Percentiles rank a stretch among this genome's conserved stretches.
phyloP scores from a whole-genome alignment of 2,329 filamentous ascomycete genomes.

The Colletotrichum costaricense region DNA sequence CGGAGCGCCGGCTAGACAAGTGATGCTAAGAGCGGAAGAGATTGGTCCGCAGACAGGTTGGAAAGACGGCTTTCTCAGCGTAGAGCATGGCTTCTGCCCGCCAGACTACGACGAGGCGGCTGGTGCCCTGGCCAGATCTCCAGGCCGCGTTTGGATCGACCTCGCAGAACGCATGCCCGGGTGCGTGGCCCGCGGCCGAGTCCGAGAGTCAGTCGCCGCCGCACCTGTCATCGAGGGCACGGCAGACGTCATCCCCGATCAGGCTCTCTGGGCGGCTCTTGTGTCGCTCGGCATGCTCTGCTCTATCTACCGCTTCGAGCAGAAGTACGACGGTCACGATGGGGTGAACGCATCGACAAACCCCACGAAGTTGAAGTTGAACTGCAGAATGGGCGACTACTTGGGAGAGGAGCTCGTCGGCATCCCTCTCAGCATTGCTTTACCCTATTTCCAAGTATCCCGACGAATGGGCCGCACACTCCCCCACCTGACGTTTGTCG shows the following conservation, averaged over 20 bases:
- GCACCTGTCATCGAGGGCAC: conserved; percentile 61
- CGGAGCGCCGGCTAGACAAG: conserved; percentile 64
- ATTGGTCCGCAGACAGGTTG: conserved; percentile 62
- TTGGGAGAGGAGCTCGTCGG: conserved; percentile 61
- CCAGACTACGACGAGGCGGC: conserved; percentile 61
- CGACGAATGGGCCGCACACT: conserved; percentile 61
- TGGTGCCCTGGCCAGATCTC: conserved; percentile 57
- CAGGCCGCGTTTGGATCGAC: conserved; percentile 64
- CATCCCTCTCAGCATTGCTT: conserved; percentile 59
- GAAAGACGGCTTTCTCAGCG: conserved; percentile 63
- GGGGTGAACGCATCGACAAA: conserved; percentile 52
- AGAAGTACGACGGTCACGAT: conserved; percentile 62
- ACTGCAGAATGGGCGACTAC: conserved; percentile 59
- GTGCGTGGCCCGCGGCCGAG: conserved; percentile 59
- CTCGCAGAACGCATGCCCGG: conserved; percentile 65
- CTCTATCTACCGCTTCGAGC: conserved; percentile 64
- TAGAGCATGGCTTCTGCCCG: conserved; percentile 63
- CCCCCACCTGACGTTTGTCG: conserved; percentile 63
- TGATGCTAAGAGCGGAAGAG: conserved; percentile 63
- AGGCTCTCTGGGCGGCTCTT: conserved; percentile 63
- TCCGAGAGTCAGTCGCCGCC: conserved; percentile 59
- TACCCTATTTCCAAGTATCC: conserved; percentile 62
- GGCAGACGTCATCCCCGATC: conserved; percentile 60
- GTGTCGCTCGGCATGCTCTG: conserved; percentile 64
- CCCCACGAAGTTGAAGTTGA: conserved; percentile 45